Evolutionary conservation across 352 stramenopile species (phyloP), one percentile per base, ranked within the genome.

Genomic region (Phytopythium delawarense): DNA sequence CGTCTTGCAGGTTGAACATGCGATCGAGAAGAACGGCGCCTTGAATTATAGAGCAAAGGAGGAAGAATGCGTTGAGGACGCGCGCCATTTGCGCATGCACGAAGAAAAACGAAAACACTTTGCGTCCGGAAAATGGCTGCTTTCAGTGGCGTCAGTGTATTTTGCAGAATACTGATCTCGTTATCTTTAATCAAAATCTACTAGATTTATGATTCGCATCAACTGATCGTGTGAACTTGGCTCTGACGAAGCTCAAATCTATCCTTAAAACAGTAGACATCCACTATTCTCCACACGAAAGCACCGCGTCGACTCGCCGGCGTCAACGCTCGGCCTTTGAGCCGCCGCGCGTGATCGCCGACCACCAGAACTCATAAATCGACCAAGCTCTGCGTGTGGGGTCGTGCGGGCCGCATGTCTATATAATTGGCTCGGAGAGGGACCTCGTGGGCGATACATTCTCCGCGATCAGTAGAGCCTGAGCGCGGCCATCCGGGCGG

Each of bases 221-320:
- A 32, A 28, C n/a, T 32, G 9, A 2, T 18, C n/a, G 21, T 51
- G n/a, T 51, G 45, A 51, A 9, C 21, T 51, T 12, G 5, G 4
- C 9, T 20, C 30, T n/a, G 30, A 51, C n/a, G 7, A 2, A 32
- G 21, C 18, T 18, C 7, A 3, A 28, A 18, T 0, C 13, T 16
- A 25, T 6, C 45, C 2, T 51, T 51, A 51, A 51, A 51, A 18
- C 45, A 51, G 45, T 51, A 51, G 6, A 21, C 16, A 45, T 15
- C 40, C 5, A 45, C 40, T 9, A 45, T 45, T 45, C 1, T 16
- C 7, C 25, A 35, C 48, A 23, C 48, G 48, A 54, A 54, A 54
- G 48, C 48, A 35, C 48, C 7, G 48, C 48, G 48, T 54, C 48
- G 48, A 54, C 48, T 54, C 48, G 48, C 28, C 48, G 48, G 48